Percentiles rank a stretch among this genome's conserved stretches.
Evolutionary conservation across 805 yeast genomes (phyloP).

Genomic region (Cyberlindnera maritima): DNA sequence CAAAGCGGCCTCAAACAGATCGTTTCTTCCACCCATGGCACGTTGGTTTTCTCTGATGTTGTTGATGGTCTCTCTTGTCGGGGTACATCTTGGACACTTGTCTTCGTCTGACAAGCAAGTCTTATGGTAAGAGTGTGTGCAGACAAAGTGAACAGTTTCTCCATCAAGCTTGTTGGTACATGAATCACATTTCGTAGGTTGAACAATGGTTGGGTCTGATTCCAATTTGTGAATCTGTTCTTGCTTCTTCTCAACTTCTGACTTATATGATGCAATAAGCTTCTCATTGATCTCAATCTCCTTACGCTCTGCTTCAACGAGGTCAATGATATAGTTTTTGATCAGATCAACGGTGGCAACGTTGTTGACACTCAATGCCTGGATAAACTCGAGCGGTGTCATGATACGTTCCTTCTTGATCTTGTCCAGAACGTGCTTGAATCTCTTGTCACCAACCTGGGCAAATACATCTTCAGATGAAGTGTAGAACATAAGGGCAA

Average conservation of each 20-base stretch:
- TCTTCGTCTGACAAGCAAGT: conserved; percentile 61
- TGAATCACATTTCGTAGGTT: conserved; percentile 27
- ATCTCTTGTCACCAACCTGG: conserved; percentile 48
- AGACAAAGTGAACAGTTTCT: conserved; percentile 81
- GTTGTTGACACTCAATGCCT: conserved; percentile 58
- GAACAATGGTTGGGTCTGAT: conserved; percentile 37
- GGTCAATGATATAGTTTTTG: conserved; percentile 62
- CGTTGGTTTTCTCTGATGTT: conserved; percentile 59
- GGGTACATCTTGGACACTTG: conserved; percentile 74
- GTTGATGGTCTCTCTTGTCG: conserved; percentile 65
- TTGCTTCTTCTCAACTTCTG: conserved; percentile 58
- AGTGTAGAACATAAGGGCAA: conserved; percentile 62
- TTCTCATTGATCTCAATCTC: conserved; percentile 69
- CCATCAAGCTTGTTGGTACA: conserved; percentile 51
- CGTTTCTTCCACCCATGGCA: conserved; percentile 58
- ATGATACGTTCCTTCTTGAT: conserved; percentile 52
- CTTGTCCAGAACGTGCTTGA: conserved; percentile 46
- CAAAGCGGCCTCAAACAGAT: conserved; percentile 58
- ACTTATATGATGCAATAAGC: conserved; percentile 63
- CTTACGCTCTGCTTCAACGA: conserved; percentile 53
- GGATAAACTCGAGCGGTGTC: conserved; percentile 76
- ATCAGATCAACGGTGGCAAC: conserved; percentile 71
- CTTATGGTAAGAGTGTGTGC: conserved; percentile 85
- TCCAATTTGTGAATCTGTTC: conserved; percentile 49
- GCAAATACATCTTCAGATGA: conserved; percentile 51